Base-by-base conservation (phyloP, 495 filamentous ascomycete genomes). In the Xylaria scruposa region DNA sequence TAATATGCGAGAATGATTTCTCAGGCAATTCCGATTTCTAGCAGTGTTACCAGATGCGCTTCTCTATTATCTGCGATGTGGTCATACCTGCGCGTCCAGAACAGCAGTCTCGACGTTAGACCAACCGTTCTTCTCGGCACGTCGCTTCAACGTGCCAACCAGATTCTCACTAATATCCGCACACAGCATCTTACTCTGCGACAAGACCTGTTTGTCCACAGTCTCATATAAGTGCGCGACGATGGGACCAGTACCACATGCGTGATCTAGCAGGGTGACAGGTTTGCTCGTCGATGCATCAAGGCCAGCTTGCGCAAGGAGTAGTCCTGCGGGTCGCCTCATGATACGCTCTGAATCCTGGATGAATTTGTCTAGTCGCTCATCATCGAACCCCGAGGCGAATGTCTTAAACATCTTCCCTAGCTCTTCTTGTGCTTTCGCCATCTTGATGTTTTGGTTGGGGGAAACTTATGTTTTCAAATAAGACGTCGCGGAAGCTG, bases 221-320 rank as follows among this genome's bases (percentile, higher is more conserved):
- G 66, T 68, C 26, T 72, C 71, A 46, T 83, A 79, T 31, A 84
- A 38, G 33, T 77, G 67, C 6, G 77, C 73, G 9, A 76, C 79
- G n/a, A 83, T 76, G n/a, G 82, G 78, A 4, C 83, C 83, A 0
- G 73, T 72, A 9, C 83, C 83, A 40, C 83, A 85, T 15, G 79
- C 82, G n/a, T 80, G 80, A 63, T 85, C 83, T 4, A 85, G 70
- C 8, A 85, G 72, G 19, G 47, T 53, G 66, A 85, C 78, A 0
- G 82, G 79, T n/a, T 73, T 53, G 15, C 67, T 76, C 5, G 75
- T 79, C 36, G 73, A 68, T 15, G 71, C 54, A 47, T 72, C 70
- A n/a, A 85, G 61, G 1, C 81, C 81, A 29, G 80, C 80, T 64
- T 83, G 81, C 5, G 54, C 31, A 5, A 85, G 77, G 72, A 85